Percentiles rank a stretch among this genome's conserved stretches.
These are phyloP conservation scores for Zygosaccharomyces pseudobailii DNA, from an alignment of 1,139 yeast genomes.

Conservation along the genomic window DNA sequence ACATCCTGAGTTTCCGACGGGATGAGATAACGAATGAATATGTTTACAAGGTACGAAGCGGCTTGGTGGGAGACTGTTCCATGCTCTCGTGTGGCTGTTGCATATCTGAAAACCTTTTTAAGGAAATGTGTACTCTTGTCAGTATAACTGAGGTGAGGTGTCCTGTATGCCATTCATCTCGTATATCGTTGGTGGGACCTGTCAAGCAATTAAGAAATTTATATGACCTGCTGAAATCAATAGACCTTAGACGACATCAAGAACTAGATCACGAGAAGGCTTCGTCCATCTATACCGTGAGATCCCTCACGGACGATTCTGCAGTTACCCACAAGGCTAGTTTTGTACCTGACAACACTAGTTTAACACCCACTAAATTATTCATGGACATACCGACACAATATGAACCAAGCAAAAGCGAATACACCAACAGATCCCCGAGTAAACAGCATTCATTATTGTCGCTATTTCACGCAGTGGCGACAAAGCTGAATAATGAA, in stretches of 20 bases:
- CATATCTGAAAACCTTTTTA: conserved; percentile 45
- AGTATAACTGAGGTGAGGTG: conserved; percentile 35
- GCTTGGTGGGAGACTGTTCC: conserved; percentile 43
- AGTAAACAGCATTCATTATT: conserved; percentile 17
- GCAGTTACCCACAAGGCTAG: background rate
- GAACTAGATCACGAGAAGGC: conserved; percentile 5
- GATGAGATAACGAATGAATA: conserved; percentile 11
- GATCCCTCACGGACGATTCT: background rate
- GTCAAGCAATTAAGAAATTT: conserved; percentile 51
- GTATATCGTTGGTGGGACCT: conserved; percentile 41
- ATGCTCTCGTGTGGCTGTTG: conserved; percentile 70
- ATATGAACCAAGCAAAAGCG: background rate
- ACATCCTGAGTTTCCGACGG: conserved; percentile 12
- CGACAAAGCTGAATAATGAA: conserved; percentile 18
- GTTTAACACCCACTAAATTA: background rate
- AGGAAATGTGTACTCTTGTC: conserved; percentile 11
- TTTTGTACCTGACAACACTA: background rate
- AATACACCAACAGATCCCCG: conserved; percentile 2
- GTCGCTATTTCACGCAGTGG: conserved; percentile 30
- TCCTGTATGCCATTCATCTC: conserved; percentile 43
- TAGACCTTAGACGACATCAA: conserved; percentile 5
- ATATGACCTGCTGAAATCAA: conserved; percentile 35
- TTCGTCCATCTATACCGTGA: background rate
- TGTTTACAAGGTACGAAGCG: conserved; percentile 21
- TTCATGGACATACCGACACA: background rate